Base-by-base conservation (phyloP, 495 filamentous ascomycete species). In the Penicillium canescens region DNA sequence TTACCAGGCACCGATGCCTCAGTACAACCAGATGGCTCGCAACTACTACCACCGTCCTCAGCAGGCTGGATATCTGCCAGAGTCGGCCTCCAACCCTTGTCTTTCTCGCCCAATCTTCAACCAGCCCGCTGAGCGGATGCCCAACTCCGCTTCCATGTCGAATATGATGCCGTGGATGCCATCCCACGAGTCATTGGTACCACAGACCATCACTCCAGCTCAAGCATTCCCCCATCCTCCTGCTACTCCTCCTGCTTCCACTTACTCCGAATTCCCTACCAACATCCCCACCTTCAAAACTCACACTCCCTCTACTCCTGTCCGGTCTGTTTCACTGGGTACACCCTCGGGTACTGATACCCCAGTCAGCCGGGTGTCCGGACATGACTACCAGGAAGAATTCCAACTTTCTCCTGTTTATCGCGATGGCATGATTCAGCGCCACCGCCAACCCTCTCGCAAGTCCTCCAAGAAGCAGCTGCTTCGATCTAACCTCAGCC, bases 101-200 rank as follows among this genome's bases (percentile, higher is more conserved):
- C 46, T 76, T 28, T 76, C 75, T 20, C 65, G 72, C n/a, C 62
- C 75, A 0, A 78, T 78, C 44, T 76, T 78, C 54, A 70, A 66
- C 42, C 73, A 75, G 34, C 59, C 64, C 18, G 12, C 16, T 3
- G 75, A 76, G 46, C 67, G 72, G 2, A 44, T 78, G 3, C 59
- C 73, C 2, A 71, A 68, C 24, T 76, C 73, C 3, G 68, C 68
- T 26, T 76, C 75, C n/a, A 75, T 76, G 72, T 56, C 59, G 10
- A 75, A 74, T 50, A 74, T 76, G 68, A 53, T 72, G 13, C 64
- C 63, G 1, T 78, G 72, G 72, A 74, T 76, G 67, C 64, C 65
- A 2, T 56, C 70, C 0, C 51, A 62, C 21, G 73, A 78, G 28
- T 68, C 68, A 7, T 62, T 78, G 46, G 50, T 66, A 21, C 67